These are phyloP conservation scores for Acer negundo DNA, from an alignment of 345 rosid species.

Conservation along the genomic window DNA sequence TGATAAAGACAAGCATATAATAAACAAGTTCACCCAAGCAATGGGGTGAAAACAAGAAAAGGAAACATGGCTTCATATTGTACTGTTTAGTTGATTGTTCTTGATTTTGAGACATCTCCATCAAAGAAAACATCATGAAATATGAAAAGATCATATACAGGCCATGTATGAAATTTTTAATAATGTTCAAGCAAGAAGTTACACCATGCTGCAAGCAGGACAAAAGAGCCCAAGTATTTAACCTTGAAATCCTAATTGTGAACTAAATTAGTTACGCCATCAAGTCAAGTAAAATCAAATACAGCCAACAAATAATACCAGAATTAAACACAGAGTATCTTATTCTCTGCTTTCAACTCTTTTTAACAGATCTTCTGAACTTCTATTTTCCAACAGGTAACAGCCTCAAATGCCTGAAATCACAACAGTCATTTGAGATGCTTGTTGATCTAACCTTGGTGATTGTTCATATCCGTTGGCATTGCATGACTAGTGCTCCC, in stretches of 20 bases:
- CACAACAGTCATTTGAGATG: constrained; percentile 25
- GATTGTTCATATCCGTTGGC: constrained; percentile 50
- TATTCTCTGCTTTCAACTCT: background rate
- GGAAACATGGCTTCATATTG: background rate
- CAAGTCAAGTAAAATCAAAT: constrained; percentile 1
- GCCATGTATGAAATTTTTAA: background rate
- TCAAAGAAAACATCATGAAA: background rate
- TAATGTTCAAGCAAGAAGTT: background rate
- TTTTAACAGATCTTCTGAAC: background rate
- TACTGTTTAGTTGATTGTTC: background rate
- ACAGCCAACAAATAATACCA: constrained; percentile 9
- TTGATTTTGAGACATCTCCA: background rate
- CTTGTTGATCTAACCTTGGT: constrained; percentile 60
- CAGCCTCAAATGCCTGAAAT: constrained; percentile 6
- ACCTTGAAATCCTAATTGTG: background rate
- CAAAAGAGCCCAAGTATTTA: background rate
- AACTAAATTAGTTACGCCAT: background rate
- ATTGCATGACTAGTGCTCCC: constrained; percentile 61
- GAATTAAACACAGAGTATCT: background rate
- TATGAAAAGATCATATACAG: background rate
- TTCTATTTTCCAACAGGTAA: constrained; percentile 13
- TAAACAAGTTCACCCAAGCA: background rate
- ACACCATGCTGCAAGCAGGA: background rate
- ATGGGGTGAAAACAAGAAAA: background rate
- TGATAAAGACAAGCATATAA: background rate